Conservation (phyloP, 495 filamentous ascomycete species). For the Parmelia sp. region DNA sequence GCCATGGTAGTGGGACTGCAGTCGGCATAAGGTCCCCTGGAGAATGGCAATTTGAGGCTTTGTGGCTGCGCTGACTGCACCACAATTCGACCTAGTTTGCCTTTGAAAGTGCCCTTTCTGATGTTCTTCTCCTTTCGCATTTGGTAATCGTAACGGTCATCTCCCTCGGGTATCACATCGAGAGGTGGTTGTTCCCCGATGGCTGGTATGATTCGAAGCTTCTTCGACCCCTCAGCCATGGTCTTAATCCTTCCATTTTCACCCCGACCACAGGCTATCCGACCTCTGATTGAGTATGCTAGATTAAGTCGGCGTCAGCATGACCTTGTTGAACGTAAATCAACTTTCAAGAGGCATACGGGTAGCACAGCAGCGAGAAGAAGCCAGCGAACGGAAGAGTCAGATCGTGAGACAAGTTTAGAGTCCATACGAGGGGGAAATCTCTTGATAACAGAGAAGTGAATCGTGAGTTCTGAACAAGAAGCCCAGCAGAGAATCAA, state of each 20-base stretch:
- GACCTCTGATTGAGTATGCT: constrained; percentile 63
- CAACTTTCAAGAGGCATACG: background rate
- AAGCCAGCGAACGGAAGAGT: background rate
- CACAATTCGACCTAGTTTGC: constrained; percentile 66
- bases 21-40: constrained; percentile 36
- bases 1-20: constrained; percentile 52
- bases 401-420: background rate
- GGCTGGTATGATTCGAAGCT: constrained; percentile 71
- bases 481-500: background rate
- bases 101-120: constrained; percentile 68
- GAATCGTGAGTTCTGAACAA: background rate
- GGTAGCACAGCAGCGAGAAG: background rate
- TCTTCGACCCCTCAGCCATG: constrained; percentile 48
- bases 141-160: constrained; percentile 56
- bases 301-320: background rate
- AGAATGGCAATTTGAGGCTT: constrained; percentile 51
- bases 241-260: constrained; percentile 38
- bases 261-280: constrained; percentile 38
- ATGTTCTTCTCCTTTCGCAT: constrained; percentile 70
- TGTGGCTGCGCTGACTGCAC: constrained; percentile 69
- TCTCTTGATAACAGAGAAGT: background rate
- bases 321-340: background rate
- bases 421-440: background rate
- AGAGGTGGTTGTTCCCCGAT: constrained; percentile 66
- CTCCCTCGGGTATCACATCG: constrained; percentile 47